These are phyloP conservation scores for Salix dunnii DNA, from an alignment of 345 rosid species.

Conservation along the genomic window DNA sequence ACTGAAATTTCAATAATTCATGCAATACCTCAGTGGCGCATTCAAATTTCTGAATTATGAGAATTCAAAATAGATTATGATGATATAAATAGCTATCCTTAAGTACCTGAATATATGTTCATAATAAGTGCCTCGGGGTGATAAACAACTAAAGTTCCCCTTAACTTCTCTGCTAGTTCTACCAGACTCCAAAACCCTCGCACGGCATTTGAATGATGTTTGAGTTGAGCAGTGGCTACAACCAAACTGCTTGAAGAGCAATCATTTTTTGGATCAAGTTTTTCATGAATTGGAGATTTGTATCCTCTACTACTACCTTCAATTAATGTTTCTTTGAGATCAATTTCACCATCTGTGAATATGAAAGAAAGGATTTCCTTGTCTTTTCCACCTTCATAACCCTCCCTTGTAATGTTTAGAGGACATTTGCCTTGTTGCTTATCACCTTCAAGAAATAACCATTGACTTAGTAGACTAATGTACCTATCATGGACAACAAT, in stretches of 20 bases:
- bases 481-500: conserved; percentile 57
- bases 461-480: conserved; percentile 54
- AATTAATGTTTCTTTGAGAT: conserved; percentile 20
- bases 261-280: conserved; percentile 23
- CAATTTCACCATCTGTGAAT: conserved; percentile 34
- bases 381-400: conserved; percentile 22
- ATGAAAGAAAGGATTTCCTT: conserved; percentile 25
- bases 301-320: conserved; percentile 18
- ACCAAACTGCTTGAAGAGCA: conserved; percentile 23
- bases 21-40: background rate
- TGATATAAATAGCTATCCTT: background rate
- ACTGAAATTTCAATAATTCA: background rate
- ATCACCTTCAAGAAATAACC: conserved; percentile 45
- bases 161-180: conserved; percentile 49
- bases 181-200: conserved; percentile 48
- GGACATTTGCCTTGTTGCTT: conserved; percentile 22
- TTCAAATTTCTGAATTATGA: background rate
- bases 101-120: conserved; percentile 75
- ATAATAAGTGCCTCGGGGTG: conserved; percentile 70
- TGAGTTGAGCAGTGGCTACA: conserved; percentile 27
- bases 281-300: conserved; percentile 23
- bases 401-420: conserved; percentile 17
- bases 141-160: conserved; percentile 61
- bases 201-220: conserved; percentile 29
- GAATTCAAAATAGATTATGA: background rate